These are phyloP conservation scores for Sporothrix globosa DNA, from an alignment of 2,329 filamentous ascomycete species.

Conservation along the genomic window DNA sequence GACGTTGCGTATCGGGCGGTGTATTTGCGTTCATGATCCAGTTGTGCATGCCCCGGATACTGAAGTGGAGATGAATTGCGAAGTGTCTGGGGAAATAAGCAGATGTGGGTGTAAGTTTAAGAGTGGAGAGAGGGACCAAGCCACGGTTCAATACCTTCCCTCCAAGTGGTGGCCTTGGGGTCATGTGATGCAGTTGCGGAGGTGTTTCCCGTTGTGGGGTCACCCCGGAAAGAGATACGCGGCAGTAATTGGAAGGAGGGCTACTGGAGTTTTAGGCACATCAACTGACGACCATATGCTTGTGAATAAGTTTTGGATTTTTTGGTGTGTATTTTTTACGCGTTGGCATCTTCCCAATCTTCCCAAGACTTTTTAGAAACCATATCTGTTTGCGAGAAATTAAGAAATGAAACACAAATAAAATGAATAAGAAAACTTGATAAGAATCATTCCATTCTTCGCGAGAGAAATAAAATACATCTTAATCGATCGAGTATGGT, in stretches of 20 bases:
- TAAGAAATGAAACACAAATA: no score
- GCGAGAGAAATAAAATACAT: no score
- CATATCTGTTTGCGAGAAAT: no score
- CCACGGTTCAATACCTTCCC: constrained; percentile 1
- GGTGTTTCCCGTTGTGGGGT: constrained; percentile 5
- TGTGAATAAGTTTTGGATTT: no score
- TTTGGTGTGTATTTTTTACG: no score
- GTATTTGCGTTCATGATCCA: constrained; percentile 17
- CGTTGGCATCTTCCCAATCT: no score
- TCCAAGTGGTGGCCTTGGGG: not conserved
- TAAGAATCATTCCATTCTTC: no score
- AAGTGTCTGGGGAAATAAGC: constrained; percentile 18
- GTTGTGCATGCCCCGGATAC: not conserved
- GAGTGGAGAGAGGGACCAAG: constrained; percentile 1
- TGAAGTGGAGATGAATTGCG: constrained; percentile 5
- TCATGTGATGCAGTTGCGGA: not conserved
- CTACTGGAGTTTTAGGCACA: no score
- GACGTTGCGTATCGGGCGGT: constrained; percentile 12
- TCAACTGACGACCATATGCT: no score
- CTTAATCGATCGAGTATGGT: no score
- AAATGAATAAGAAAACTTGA: no score
- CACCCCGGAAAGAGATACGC: constrained; percentile 4
- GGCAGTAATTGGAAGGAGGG: not conserved
- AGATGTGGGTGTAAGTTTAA: constrained; percentile 4
- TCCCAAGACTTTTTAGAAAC: no score